Base-by-base conservation (phyloP, 1,139 yeast species). In the Yamadazyma pseudoaaseri region DNA sequence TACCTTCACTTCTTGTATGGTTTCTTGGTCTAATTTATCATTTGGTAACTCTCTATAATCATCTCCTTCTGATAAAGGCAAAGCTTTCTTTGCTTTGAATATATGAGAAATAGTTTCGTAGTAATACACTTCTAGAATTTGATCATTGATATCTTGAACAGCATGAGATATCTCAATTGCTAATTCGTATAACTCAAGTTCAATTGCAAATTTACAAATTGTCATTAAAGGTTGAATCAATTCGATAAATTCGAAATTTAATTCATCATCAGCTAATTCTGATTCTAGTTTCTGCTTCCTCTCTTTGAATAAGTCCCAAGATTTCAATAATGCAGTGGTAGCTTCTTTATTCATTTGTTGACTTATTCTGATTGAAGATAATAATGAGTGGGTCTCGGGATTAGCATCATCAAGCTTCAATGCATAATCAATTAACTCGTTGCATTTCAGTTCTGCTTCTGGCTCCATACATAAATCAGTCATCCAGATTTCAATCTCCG, bases 401-500 rank as follows among this genome's bases (percentile, higher is more conserved):
- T 82, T 79, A 5, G 62, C 57, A 4, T 52, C 35, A 43, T 86
- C 90, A 24, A 85, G 60, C 35, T 73, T 60, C 49, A 87, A 59
- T 1, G 95, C 81, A 47, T 75, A 76, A 4, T 74, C 61, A 33
- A 90, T 82, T 46, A 86, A 68, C 36, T 72, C 72, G 48, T 89
- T 86, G 61, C 98, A 94, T 55, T 78, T 74, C 4, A 58, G 29
- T 58, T 92, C 98, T 2, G 98, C 97, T 48, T 83, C 81, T 5
- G 79, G 79, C 48, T 86, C 95, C 96, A 90, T 89, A 56, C 97
- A 90, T 45, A 92, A 69, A 64, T 92, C 99, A 1, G 99, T 94
- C 98, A 92, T 92, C 97, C 97, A 92, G 41, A 94, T 86, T 60
- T 92, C 99, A 49, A 92, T 84, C 63, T 83, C 74, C 8, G 96